Percentiles rank a stretch among this genome's conserved stretches.
Conservation (phyloP, 495 filamentous ascomycete genomes). For the Aspergillus biplanus region DNA sequence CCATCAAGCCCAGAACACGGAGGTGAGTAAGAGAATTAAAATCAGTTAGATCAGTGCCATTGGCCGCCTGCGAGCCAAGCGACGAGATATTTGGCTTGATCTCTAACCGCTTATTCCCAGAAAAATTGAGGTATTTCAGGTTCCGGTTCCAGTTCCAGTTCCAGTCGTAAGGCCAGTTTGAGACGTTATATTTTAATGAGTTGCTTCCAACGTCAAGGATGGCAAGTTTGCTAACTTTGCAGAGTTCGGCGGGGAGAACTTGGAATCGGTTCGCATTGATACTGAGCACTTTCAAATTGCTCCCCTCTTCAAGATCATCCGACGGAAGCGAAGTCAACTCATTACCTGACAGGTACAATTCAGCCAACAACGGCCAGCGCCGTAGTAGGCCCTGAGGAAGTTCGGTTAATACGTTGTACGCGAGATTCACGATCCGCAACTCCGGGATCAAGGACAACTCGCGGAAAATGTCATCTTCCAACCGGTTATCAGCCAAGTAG, state of each 20-base stretch:
- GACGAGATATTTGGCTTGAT: slow-evolving; percentile 81
- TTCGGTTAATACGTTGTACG: slow-evolving; percentile 92
- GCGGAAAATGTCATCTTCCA: slow-evolving; percentile 93
- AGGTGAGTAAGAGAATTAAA: slow-evolving; percentile 87
- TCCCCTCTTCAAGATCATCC: slow-evolving; percentile 90
- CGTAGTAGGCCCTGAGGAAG: slow-evolving; percentile 86
- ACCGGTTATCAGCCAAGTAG: slow-evolving; percentile 88
- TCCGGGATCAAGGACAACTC: slow-evolving; percentile 83
- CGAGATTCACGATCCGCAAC: slow-evolving; percentile 86
- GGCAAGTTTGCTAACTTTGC: slow-evolving; percentile 86
- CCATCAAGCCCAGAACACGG: slow-evolving; percentile 91
- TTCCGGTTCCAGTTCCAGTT: slow-evolving; percentile 99
- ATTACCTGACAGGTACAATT: slow-evolving; percentile 95
- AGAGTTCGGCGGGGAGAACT: slow-evolving; percentile 91
- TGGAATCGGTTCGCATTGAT: slow-evolving; percentile 99
- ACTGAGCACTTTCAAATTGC: slow-evolving; percentile 83
- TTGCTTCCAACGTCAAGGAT: slow-evolving; percentile 96
- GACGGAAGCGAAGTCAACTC: slow-evolving; percentile 88
- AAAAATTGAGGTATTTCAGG: slow-evolving; percentile 92
- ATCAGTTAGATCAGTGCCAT: slow-evolving; percentile 80
- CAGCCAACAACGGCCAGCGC: slow-evolving; percentile 83
- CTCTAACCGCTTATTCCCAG: slow-evolving; percentile 94
- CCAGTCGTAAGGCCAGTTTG: slow-evolving; percentile 99
- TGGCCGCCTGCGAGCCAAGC: slow-evolving; percentile 47
- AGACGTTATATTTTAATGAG: slow-evolving; percentile 97